Evolutionary conservation across 2,329 filamentous ascomycete species (phyloP), one percentile per base, ranked within the genome.

Genomic region (Xylariales sp.): DNA sequence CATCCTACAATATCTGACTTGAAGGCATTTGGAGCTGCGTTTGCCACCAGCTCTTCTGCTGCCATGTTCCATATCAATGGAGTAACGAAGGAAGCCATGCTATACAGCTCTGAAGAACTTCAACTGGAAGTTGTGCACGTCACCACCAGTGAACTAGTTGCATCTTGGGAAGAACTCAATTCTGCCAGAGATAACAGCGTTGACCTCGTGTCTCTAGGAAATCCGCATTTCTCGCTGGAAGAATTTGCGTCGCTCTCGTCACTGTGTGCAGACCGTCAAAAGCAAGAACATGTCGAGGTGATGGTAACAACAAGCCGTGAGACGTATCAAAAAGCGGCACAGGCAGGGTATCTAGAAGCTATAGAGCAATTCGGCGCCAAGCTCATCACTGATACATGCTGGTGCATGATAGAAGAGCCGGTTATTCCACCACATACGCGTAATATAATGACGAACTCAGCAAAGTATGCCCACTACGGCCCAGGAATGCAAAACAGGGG

Each of bases 351-450:
- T 13, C 12, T 30, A 10, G 14, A 13, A 8, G 29, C 16, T 17
- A 17, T 30, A 12, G 8, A 30, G 19, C n/a, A 18, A 10, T 30
- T 30, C 19, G 29, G 29, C 11, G 29, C 29, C 11, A 17, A 15
- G 14, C 19, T 30, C 15, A 30, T 30, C 29, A 30, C 29, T 11
- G 29, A 30, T 16, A 30, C 29, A 30, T 30, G 29, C 19, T 30
- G 29, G 29, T 30, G 29, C 29, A 16, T 30, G 29, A 16, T 30
- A 30, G 19, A 15, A 18, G 29, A 30, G 15, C 29, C 29, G 12
- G 19, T 30, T 10, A 30, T 30, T 16, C 29, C 29, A 7, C n/a
- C 19, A 4, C 16, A 30, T 12, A 18, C 29, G 19, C 29, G 14
- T 12, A 30, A 30, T 8, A 30, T 30, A 15, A 30, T 30, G 29